A percentile compares a stretch with the other conserved stretches of the same genome.
phyloP scores from a whole-genome alignment of 2,329 filamentous ascomycete species.

The Ambrosiella cleistominuta region DNA sequence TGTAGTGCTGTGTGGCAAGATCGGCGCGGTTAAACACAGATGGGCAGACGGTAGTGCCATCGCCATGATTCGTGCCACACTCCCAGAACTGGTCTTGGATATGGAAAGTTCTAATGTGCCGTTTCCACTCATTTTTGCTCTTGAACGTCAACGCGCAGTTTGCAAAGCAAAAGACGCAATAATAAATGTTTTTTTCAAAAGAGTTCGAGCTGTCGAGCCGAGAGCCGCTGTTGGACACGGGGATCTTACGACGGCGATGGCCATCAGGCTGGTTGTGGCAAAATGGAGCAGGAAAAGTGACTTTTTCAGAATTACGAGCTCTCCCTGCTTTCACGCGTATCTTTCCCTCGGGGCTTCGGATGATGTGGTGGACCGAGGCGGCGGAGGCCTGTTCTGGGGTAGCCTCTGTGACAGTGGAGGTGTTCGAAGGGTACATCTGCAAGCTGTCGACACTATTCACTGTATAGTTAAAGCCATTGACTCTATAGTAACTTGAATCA shows the following conservation, averaged over 20 bases:
- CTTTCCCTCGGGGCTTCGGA: background rate
- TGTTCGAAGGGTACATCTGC: no score
- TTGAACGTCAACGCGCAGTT: slow-evolving; percentile 57
- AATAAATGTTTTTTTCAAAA: background rate
- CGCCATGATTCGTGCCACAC: slow-evolving; percentile 40
- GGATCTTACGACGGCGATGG: background rate
- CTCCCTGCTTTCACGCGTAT: background rate
- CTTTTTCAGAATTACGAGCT: background rate
- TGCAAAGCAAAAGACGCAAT: slow-evolving; percentile 61
- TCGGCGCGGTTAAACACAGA: slow-evolving; percentile 75
- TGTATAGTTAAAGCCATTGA: no score
- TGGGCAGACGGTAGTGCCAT: slow-evolving; percentile 19
- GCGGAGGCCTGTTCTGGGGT: no score
- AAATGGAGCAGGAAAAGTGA: background rate
- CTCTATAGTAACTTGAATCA: no score
- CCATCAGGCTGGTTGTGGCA: background rate
- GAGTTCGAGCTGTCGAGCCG: background rate
- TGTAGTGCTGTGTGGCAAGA: slow-evolving; percentile 72
- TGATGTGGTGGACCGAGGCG: background rate
- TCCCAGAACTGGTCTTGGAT: slow-evolving; percentile 57
- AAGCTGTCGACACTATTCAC: no score
- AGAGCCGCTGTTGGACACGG: background rate
- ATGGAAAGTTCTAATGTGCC: slow-evolving; percentile 69
- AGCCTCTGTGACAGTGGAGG: no score
- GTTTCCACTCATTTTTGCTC: slow-evolving; percentile 90